phyloP scores from a whole-genome alignment of 2,329 filamentous ascomycete species.

The Escovopsis sp. region DNA sequence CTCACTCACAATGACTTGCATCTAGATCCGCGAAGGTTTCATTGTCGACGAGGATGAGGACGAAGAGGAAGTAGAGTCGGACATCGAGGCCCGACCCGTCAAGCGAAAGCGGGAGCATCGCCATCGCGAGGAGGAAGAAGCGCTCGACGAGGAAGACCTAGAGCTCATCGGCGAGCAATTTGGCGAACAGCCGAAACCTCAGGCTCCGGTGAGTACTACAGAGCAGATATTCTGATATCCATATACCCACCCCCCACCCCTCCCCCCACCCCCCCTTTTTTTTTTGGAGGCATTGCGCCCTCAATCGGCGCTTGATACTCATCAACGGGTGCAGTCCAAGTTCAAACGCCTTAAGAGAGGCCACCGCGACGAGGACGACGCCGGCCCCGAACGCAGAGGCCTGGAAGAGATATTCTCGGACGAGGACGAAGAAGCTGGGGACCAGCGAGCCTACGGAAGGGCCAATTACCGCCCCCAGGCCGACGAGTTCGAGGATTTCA shows the following conservation, averaged over 20 bases:
- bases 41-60: slow-evolving; percentile 88
- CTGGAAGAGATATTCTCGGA: slow-evolving; percentile 92
- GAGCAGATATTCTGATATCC: slow-evolving; percentile 8
- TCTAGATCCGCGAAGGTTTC: slow-evolving; percentile 79
- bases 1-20: no score
- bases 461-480: slow-evolving; percentile 43
- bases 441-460: slow-evolving; percentile 36
- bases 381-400: slow-evolving; percentile 49
- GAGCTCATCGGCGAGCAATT: slow-evolving; percentile 82
- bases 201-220: slow-evolving; percentile 49
- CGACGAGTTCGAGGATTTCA: slow-evolving; percentile 89
- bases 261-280: not conserved
- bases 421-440: slow-evolving; percentile 64
- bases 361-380: slow-evolving; percentile 59
- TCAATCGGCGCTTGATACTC: not conserved
- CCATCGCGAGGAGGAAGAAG: slow-evolving; percentile 72
- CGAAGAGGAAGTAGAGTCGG: slow-evolving; percentile 46
- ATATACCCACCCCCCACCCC: not conserved
- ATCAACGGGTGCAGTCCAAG: slow-evolving; percentile 47
- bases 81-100: slow-evolving; percentile 36
- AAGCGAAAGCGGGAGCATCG: slow-evolving; percentile 63
- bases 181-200: slow-evolving; percentile 45
- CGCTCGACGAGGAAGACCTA: slow-evolving; percentile 88
- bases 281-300: not conserved
- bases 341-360: slow-evolving; percentile 95